A percentile compares a stretch with the other conserved stretches of the same genome.
Conservation (phyloP, 257 asterid species). For the Solanum tarijense region DNA sequence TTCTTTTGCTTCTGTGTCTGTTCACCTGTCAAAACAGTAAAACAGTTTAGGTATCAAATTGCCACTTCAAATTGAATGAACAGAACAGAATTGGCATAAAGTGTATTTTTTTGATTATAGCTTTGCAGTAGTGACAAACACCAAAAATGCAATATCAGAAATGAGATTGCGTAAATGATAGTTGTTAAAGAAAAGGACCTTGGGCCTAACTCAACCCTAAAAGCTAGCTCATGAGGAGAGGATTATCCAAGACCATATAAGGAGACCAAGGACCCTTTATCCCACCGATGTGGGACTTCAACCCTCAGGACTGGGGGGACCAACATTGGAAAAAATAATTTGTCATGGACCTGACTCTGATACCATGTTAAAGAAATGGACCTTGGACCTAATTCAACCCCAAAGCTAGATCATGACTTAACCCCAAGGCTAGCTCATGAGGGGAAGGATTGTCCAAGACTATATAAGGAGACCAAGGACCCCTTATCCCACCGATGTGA, state of each 20-base stretch:
- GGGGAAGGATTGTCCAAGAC: neutral
- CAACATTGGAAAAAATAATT: neutral
- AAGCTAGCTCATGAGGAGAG: neutral
- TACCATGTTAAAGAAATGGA: neutral
- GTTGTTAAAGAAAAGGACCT: neutral
- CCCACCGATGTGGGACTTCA: neutral
- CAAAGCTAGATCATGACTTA: neutral
- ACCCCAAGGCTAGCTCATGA: neutral
- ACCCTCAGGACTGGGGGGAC: neutral
- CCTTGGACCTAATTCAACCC: neutral
- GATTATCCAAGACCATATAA: neutral
- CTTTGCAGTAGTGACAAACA: neutral
- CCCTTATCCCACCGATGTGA: neutral
- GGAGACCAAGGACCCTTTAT: neutral
- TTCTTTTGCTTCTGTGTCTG: slow-evolving; percentile 36
- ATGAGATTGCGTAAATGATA: neutral
- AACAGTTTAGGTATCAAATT: neutral
- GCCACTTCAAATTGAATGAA: neutral
- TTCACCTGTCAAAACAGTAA: slow-evolving; percentile 38
- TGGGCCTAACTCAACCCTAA: neutral
- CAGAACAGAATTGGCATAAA: neutral
- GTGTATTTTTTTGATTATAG: neutral
- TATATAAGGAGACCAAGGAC: neutral
- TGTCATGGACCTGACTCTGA: neutral
- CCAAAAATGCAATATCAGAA: neutral